Conservation (phyloP, 495 filamentous ascomycete species). For the Acidiella bohemica region DNA sequence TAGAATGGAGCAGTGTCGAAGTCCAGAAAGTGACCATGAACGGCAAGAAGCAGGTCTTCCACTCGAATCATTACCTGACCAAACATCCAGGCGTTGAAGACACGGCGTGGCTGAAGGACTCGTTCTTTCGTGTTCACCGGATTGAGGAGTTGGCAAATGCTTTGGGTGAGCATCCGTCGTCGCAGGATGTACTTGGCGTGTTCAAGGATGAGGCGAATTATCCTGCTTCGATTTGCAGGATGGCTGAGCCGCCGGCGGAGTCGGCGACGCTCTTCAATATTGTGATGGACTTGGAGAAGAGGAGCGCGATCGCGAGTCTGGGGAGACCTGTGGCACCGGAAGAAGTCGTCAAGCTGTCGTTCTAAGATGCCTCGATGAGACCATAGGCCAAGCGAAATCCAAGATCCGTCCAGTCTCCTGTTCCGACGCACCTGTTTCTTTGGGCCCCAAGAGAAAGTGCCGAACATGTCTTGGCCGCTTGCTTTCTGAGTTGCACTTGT, state of each 20-base stretch:
- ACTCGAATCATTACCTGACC: conserved; percentile 51
- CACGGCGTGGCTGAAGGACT: conserved; percentile 42
- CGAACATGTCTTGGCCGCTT: conserved; percentile 5
- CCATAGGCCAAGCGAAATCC: no score
- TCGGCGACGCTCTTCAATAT: conserved; percentile 36
- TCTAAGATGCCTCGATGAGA: conserved; percentile 8
- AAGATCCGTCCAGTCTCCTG: background rate
- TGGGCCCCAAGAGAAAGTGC: no score
- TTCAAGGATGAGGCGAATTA: conserved; percentile 27
- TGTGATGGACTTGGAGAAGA: conserved; percentile 35
- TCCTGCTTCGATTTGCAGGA: conserved; percentile 23
- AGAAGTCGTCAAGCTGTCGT: conserved; percentile 16
- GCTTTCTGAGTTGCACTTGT: no score
- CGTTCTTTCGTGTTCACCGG: conserved; percentile 35
- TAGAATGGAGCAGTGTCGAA: conserved; percentile 46
- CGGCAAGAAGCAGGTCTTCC: conserved; percentile 36
- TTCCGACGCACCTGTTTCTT: background rate
- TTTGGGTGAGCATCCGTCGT: conserved; percentile 17
- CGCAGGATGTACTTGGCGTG: conserved; percentile 17
- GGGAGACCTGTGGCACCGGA: conserved; percentile 32
- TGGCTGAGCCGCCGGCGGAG: conserved; percentile 8
- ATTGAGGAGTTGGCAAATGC: conserved; percentile 32
- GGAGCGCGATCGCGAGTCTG: conserved; percentile 28
- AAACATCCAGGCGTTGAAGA: conserved; percentile 33
- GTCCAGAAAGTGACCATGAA: conserved; percentile 38